Evolutionary conservation across 495 filamentous ascomycete species (phyloP).

Genomic region (Letharia lupina): DNA sequence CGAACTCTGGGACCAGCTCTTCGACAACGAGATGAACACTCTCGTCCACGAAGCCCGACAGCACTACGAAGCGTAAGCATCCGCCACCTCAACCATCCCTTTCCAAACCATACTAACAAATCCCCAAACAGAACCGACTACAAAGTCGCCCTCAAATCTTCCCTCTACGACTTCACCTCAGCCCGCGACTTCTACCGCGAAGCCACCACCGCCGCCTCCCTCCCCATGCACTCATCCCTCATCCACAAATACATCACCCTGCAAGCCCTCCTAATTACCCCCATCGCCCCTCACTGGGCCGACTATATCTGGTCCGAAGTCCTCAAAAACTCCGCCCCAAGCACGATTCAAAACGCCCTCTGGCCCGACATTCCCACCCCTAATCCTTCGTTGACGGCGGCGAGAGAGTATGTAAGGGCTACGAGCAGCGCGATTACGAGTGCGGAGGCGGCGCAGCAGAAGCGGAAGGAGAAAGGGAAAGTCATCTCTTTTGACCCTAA

Average conservation of each 20-base stretch:
- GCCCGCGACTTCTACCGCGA: slow-evolving; percentile 90
- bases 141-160: slow-evolving; percentile 86
- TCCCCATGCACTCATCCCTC: slow-evolving; percentile 76
- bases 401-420: slow-evolving; percentile 67
- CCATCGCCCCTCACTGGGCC: slow-evolving; percentile 86
- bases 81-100: not conserved
- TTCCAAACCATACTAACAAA: slow-evolving; percentile 29
- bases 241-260: slow-evolving; percentile 71
- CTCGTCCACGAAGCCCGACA: slow-evolving; percentile 64
- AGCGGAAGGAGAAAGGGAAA: slow-evolving; percentile 82
- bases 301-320: slow-evolving; percentile 91
- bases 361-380: slow-evolving; percentile 64
- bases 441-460: slow-evolving; percentile 74
- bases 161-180: slow-evolving; percentile 78
- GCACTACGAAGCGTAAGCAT: slow-evolving; percentile 61
- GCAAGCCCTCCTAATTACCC: slow-evolving; percentile 72
- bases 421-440: slow-evolving; percentile 74
- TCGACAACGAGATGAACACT: slow-evolving; percentile 89
- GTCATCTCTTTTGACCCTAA: slow-evolving; percentile 71
- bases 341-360: slow-evolving; percentile 66
- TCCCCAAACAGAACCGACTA: slow-evolving; percentile 52
- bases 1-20: slow-evolving; percentile 77
- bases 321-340: slow-evolving; percentile 50
- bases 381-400: slow-evolving; percentile 57
- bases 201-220: slow-evolving; percentile 57